Evolutionary conservation across 192 early-diverging fungal species (phyloP), one percentile per base, ranked within the genome.

Genomic region (Pilobolus umbonatus): DNA sequence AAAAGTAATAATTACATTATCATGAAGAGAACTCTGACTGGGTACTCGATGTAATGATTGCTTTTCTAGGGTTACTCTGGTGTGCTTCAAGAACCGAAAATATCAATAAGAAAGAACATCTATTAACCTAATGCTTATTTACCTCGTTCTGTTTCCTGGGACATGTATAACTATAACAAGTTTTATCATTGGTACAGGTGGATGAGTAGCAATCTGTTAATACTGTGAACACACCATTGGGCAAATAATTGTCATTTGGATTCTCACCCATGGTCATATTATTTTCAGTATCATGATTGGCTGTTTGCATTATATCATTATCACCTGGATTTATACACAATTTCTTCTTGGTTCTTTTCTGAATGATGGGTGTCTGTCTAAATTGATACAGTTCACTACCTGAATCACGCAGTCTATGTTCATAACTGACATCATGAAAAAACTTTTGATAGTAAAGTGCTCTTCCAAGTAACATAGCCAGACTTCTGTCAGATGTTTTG

Each of bases 201-300:
- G 93, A 87, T 15, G 94, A 96, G 70, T 97, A 98, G 65, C 96
- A 98, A 57, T 89, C 86, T 0, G 95, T 87, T 55, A 97, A 72
- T 25, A 90, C 75, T 1, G 90, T 93, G 75, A 96, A 94, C 1
- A 98, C 86, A 25, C 96, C 96, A 53, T 85, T 89, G 22, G 88
- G 85, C 2, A 81, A 36, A 45, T 78, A 68, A 2, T 52, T 54
- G 15, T 74, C 74, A 32, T 68, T 68, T 2, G 19, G n/a, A n/a
- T n/a, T n/a, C n/a, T n/a, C n/a, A n/a, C n/a, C n/a, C n/a, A n/a
- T n/a, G n/a, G n/a, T n/a, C n/a, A 29, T 7, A 58, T 32, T 24
- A 21, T 4, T 24, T 2, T 57, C n/a, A 12, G 7, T 28, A 11
- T 49, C n/a, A 66, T 17, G 8, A 55, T 44, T 4, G n/a, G n/a